Percentiles rank a stretch among this genome's conserved stretches.
Conservation (phyloP, 768 basidiomycete genomes). For the Kwoniella heveanensis region DNA sequence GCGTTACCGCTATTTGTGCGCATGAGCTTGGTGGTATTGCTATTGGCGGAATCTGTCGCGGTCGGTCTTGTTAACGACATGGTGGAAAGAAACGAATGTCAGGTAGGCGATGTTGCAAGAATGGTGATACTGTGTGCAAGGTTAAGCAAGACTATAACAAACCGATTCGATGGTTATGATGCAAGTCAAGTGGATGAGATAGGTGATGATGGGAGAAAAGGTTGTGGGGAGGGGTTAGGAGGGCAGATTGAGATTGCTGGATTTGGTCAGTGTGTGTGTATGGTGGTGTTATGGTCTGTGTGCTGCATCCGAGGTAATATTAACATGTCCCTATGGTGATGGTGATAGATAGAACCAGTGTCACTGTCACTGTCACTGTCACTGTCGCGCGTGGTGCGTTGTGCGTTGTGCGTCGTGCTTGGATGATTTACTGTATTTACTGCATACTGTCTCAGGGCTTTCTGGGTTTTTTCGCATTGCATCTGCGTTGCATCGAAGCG, state of each 20-base stretch:
- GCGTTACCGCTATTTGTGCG: neutral
- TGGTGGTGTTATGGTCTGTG: neutral
- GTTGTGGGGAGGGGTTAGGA: neutral
- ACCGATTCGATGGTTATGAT: neutral
- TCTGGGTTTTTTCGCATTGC: too few species aligned
- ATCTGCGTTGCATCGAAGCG: too few species aligned
- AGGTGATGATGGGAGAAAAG: constrained; percentile 1
- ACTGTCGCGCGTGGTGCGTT: neutral
- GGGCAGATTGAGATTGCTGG: neutral
- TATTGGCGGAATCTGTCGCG: neutral
- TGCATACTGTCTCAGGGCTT: too few species aligned
- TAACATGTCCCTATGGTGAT: too few species aligned
- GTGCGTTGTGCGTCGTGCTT: too few species aligned
- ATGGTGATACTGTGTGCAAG: too few species aligned
- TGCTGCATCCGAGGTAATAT: too few species aligned
- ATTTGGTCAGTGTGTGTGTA: neutral
- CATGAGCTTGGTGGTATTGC: neutral
- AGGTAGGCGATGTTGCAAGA: too few species aligned
- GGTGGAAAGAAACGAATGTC: neutral
- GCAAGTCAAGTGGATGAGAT: neutral
- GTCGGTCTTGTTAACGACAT: neutral
- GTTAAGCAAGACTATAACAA: too few species aligned
- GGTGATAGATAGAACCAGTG: too few species aligned
- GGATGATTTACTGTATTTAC: too few species aligned
- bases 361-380: too few species aligned